A percentile compares a stretch with the other conserved stretches of the same genome.
phyloP scores from a whole-genome alignment of 768 basidiomycete species.

The Tricholoma terreum region DNA sequence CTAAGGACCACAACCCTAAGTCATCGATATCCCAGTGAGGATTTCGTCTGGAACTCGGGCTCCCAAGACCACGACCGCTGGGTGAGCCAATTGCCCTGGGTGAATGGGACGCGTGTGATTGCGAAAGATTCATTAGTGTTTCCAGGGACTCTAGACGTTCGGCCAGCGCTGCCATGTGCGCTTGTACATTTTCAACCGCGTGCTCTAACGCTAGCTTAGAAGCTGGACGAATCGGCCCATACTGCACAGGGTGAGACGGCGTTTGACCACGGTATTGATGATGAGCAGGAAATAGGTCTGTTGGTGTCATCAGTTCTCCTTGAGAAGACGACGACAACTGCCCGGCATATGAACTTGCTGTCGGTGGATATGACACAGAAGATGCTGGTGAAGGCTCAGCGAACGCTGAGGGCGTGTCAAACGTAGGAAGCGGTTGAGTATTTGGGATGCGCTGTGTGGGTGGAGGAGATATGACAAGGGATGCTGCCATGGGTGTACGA shows the following conservation, averaged over 20 bases:
- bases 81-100: conserved; percentile 39
- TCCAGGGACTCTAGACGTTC: conserved; percentile 79
- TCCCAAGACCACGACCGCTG: conserved; percentile 41
- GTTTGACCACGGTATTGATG: conserved; percentile 33
- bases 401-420: conserved; percentile 75
- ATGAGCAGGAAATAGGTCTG: conserved; percentile 33
- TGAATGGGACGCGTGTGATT: conserved; percentile 38
- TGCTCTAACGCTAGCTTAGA: conserved; percentile 62
- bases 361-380: conserved; percentile 37
- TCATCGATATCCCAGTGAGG: conserved; percentile 72
- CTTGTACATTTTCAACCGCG: conserved; percentile 77
- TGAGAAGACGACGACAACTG: conserved; percentile 39
- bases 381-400: conserved; percentile 41
- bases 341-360: conserved; percentile 32
- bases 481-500: conserved; percentile 70
- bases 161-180: conserved; percentile 75
- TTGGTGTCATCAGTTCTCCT: conserved; percentile 34
- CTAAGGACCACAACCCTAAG: conserved; percentile 78
- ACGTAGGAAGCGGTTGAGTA: conserved; percentile 69
- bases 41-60: conserved; percentile 35
- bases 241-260: conserved; percentile 31
- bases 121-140: conserved; percentile 36
- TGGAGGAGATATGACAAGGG: conserved; percentile 56
- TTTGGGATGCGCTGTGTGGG: conserved; percentile 50
- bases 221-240: conserved; percentile 39